Evolutionary conservation across 345 rosid species (phyloP), one percentile per base, ranked within the genome.

Genomic region (Lenwebbia sp.): DNA sequence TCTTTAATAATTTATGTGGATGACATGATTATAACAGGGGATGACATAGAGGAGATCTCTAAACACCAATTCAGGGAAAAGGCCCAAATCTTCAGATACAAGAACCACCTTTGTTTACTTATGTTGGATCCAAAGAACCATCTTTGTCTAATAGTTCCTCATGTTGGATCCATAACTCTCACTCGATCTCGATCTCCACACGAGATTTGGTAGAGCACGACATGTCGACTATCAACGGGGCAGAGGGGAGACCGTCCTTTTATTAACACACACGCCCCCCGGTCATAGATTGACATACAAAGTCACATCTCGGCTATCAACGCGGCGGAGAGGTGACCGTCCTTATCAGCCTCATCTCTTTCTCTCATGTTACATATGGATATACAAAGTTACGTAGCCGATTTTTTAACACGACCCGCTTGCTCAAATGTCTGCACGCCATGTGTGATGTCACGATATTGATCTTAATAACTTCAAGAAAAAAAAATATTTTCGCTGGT

Each of bases 371-470:
- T 15, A 62, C 2, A 0, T 2, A 58, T 58, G 33, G 1, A 14
- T 57, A 25, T 12, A 12, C 3, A 12, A 6, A 12, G 13, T 13
- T 21, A n/a, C 7, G 37, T 14, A 0, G 14, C 4, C 1, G 11
- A 9, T 28, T 30, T 1, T 62, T 2, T 1, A 17, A 14, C 10
- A 28, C 2, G 10, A 62, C 5, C 13, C 2, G 3, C 1, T 30
- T 9, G 0, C 28, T 62, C 22, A 62, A 14, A 62, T 6, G 21
- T 14, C 17, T 40, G 5, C 54, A 13, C 19, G 14, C 14, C 5
- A 28, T 1, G 4, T 0, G 74, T 5, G 7, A 28, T 0, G 2
- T 15, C 2, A 0, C 41, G 4, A 5, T 4, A n/a, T 58, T 13
- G 17, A 58, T 58, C 33, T 1, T 12, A 13, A 0, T 2, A n/a